Evolutionary conservation across 768 basidiomycete genomes (phyloP), one percentile per base, ranked within the genome.

Genomic region (Paxillus rubicundulus): DNA sequence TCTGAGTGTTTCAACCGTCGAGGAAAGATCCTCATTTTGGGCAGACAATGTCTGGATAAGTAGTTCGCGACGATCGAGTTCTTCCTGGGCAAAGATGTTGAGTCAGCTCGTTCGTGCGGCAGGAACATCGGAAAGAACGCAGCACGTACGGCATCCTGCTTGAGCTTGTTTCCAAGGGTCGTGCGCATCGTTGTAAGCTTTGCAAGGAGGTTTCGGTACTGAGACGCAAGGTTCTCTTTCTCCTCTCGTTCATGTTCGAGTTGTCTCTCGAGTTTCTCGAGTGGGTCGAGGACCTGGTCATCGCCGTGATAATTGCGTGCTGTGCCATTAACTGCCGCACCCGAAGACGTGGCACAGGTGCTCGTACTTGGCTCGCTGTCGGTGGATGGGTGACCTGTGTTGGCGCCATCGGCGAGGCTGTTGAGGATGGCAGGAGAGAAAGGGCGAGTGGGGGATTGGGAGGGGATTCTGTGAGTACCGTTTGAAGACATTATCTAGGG

Each of bases 111-210:
- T 39, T 24, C 30, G 50, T 21, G 36, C 18, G 34, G 30, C 33
- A 17, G 24, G 17, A 34, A 16, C 30, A 38, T 30, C 5, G 42
- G 20, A 49, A 14, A 44, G 30, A 41, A n/a, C 17, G 3, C 18
- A 47, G 4, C 17, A 80, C 86, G 60, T 75, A 98, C 97, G 62
- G 97, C 97, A 71, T 98, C 97, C 69, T 96, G 92, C 69, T 89
- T 85, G 50, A 98, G 77, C 70, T 98, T 98, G 66, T 92, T 95
- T 30, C 95, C 93, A 47, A 98, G 76, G 18, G 91, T 89, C 34
- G 86, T 90, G 20, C 95, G 82, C 95, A 99, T 98, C 32, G 87
- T 82, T 2, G 92, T 94, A 42, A 98, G 75, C 71, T 92, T 98
- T 36, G 85, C 82, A 16, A 99, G 78, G 34, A 99, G 77, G 57